Evolutionary conservation across 129 eudicot genomes (phyloP).

Genomic region (Scalesia atractyloides): DNA sequence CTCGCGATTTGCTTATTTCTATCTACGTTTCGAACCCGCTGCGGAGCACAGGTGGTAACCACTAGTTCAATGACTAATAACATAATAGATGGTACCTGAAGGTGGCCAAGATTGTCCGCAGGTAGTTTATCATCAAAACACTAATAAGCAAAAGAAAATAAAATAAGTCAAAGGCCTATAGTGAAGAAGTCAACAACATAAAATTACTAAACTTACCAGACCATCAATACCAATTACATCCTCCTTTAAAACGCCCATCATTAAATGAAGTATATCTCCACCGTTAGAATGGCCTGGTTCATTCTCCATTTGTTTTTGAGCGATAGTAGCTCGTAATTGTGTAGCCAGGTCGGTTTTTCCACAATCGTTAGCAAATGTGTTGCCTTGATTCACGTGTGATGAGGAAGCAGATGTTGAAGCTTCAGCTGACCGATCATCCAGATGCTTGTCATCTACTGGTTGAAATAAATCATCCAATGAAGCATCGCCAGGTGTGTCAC

Average conservation of each 20-base stretch:
- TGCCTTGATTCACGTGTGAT: conserved; percentile 49
- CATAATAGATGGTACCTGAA: conserved; percentile 57
- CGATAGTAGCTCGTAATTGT: conserved; percentile 84
- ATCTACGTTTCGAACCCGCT: too few species aligned
- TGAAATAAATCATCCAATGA: conserved; percentile 89
- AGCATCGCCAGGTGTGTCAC: conserved; percentile 97
- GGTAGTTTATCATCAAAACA: conserved; percentile 94
- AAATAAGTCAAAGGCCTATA: conserved; percentile 6
- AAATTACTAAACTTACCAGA: conserved; percentile 54
- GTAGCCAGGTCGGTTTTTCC: conserved; percentile 80
- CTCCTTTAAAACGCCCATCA: conserved; percentile 88
- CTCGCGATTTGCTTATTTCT: too few species aligned
- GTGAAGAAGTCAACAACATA: conserved; percentile 24
- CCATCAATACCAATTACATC: conserved; percentile 81
- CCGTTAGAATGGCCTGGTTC: conserved; percentile 67
- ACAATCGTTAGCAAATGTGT: conserved; percentile 36
- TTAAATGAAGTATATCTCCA: conserved; percentile 75
- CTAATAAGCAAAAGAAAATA: conserved; percentile 41
- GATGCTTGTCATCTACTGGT: conserved; percentile 56
- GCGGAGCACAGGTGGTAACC: too few species aligned
- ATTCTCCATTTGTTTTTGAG: conserved; percentile 85
- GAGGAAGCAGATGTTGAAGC: conserved; percentile 81
- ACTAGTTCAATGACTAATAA: neutral
- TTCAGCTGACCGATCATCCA: conserved; percentile 53
- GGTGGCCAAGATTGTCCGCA: conserved; percentile 77